These are phyloP conservation scores for Yamadazyma scolyti DNA, from an alignment of 805 yeast species.

Conservation along the genomic window DNA sequence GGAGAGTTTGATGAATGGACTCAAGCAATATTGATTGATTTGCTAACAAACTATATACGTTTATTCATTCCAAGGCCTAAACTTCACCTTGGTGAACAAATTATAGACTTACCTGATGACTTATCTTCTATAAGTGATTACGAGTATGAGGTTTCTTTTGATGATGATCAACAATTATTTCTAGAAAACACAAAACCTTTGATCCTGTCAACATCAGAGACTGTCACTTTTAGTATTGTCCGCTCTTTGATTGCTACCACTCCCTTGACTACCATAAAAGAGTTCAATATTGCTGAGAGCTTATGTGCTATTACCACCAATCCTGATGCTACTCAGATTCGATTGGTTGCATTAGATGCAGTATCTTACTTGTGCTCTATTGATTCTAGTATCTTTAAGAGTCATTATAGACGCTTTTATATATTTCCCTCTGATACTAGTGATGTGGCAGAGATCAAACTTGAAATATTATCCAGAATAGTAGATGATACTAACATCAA, in stretches of 20 bases:
- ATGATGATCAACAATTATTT: constrained; percentile 57
- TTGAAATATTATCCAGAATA: constrained; percentile 59
- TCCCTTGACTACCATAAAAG: constrained; percentile 49
- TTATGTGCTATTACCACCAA: constrained; percentile 43
- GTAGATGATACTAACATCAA: constrained; percentile 51
- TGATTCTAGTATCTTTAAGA: constrained; percentile 26
- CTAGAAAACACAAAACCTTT: constrained; percentile 45
- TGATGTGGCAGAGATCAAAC: constrained; percentile 47
- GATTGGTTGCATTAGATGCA: constrained; percentile 41
- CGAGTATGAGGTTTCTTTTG: constrained; percentile 37
- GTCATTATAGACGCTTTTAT: constrained; percentile 46
- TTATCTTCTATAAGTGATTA: constrained; percentile 18
- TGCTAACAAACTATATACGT: constrained; percentile 66
- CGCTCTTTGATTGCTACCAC: constrained; percentile 56
- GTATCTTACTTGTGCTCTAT: constrained; percentile 36
- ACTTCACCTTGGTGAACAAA: constrained; percentile 25
- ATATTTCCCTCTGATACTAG: constrained; percentile 53
- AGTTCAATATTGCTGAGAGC: constrained; percentile 46
- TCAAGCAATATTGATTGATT: constrained; percentile 54
- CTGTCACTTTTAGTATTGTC: constrained; percentile 59
- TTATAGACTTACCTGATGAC: constrained; percentile 41
- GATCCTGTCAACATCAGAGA: constrained; percentile 49
- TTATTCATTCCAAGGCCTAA: constrained; percentile 55
- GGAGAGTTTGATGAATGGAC: constrained; percentile 69
- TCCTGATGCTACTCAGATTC: constrained; percentile 16